Conservation (phyloP, 352 stramenopile species). For the Phytophthora cryptogea region DNA sequence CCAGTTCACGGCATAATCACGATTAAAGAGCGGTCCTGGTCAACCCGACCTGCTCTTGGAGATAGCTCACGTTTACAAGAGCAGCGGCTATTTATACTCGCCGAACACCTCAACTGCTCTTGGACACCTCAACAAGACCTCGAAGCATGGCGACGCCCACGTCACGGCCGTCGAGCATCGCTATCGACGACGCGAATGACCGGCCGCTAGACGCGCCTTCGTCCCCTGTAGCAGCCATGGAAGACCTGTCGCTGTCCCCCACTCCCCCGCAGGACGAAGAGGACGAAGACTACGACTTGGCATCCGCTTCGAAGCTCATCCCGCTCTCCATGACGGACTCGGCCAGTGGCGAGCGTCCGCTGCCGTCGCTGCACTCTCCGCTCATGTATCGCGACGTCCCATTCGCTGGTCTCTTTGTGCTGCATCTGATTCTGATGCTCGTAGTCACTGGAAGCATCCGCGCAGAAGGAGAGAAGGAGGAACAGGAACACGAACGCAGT, state of each 20-base stretch:
- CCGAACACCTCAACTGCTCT: conserved; percentile 7
- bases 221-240: conserved; percentile 45
- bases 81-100: conserved; percentile 9
- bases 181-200: conserved; percentile 45
- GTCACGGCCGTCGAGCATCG: conserved; percentile 40
- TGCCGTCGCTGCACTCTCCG: conserved; percentile 65
- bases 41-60: too few species aligned
- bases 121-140: too few species aligned
- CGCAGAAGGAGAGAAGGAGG: conserved; percentile 28
- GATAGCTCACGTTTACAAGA: too few species aligned
- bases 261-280: conserved; percentile 26
- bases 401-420: conserved; percentile 52
- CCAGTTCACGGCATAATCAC: too few species aligned
- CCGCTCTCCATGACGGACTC: conserved; percentile 75
- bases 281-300: conserved; percentile 35
- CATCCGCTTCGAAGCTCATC: conserved; percentile 54
- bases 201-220: conserved; percentile 14
- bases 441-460: conserved; percentile 50
- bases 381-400: conserved; percentile 65
- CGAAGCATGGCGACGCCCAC: conserved; percentile 29
- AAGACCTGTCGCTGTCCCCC: conserved; percentile 65
- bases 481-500: conserved; percentile 24
- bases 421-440: conserved; percentile 61
- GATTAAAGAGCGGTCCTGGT: too few species aligned
- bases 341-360: conserved; percentile 51